phyloP scores from a whole-genome alignment of 306 rosid genomes.

The Trichosanthes cucumerina region DNA sequence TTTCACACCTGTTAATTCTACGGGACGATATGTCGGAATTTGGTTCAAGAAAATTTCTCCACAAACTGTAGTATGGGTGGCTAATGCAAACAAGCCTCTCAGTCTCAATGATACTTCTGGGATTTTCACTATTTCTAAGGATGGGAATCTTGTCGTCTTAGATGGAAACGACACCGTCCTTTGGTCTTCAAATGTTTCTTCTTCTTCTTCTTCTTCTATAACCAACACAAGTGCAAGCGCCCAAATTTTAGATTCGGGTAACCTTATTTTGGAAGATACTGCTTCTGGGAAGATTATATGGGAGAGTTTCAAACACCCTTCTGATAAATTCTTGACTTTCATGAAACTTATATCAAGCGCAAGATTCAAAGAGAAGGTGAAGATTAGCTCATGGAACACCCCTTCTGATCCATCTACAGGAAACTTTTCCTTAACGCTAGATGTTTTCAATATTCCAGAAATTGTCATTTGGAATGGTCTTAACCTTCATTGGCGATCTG shows the following conservation, averaged over 20 bases:
- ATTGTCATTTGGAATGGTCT: not conserved
- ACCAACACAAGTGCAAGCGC: slow-evolving; percentile 6
- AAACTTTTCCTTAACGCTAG: not conserved
- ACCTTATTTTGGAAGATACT: slow-evolving; percentile 23
- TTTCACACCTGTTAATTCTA: not conserved
- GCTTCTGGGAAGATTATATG: slow-evolving; percentile 10
- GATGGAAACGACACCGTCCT: slow-evolving; percentile 11
- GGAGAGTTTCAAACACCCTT: slow-evolving; percentile 29
- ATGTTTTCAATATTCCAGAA: not conserved
- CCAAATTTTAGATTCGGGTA: slow-evolving; percentile 19
- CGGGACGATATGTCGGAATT: slow-evolving; percentile 9
- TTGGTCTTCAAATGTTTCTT: slow-evolving; percentile 27
- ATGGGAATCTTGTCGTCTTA: slow-evolving; percentile 14
- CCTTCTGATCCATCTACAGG: not conserved
- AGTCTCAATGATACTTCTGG: slow-evolving; percentile 5
- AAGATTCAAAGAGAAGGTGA: not conserved
- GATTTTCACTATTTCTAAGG: not conserved
- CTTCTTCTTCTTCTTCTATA: not conserved
- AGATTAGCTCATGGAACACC: slow-evolving; percentile 2
- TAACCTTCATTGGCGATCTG: not conserved
- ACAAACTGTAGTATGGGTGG: slow-evolving; percentile 1
- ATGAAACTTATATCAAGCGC: slow-evolving; percentile 8
- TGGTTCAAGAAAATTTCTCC: not conserved
- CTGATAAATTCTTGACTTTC: not conserved
- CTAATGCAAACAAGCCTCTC: slow-evolving; percentile 12